Evolutionary conservation across 2,329 filamentous ascomycete genomes (phyloP), one percentile per base, ranked within the genome.

Genomic region (Verticillium nonalfalfae): DNA sequence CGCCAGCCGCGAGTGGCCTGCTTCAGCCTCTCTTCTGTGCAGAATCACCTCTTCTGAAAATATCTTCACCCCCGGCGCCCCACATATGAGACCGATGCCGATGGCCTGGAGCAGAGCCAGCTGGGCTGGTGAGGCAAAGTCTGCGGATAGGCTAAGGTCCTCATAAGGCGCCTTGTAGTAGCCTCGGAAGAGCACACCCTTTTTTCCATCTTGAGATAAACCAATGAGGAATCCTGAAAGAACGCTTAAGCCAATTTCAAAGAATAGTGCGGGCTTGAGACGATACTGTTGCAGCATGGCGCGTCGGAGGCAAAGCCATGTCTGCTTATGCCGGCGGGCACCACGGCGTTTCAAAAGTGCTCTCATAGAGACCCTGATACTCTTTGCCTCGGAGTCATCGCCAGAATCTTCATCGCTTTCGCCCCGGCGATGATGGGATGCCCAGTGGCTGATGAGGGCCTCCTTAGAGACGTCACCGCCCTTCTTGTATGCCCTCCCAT

Each of bases 281-380:
- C 84, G 82, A 64, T 80, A 81, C 70, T 87, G 85, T 70, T 87
- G 85, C 3, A 82, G 74, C 64, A 85, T 75, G 5, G 83, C 77
- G 2, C 85, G 78, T 2, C 70, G 66, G 45, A 84, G 75, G 65
- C 82, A 85, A 26, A 84, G 79, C 73, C 77, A 81, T 0, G 76
- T 71, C 72, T 87, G 84, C 57, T 76, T 77, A 40, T 72, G 64
- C 65, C 77, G 79, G 0, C 76, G 73, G 0, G 83, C 81, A 36
- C 82, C 82, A 4, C 83, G 77, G 36, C 76, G 76, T 65, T 77
- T 77, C 65, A 86, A 76, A 0, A 81, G 78, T 7, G 74, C 63
- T 7, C 73, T 71, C 15, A 84, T 75, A 31, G 75, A 73, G 55
- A 73, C 70, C 35, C 75, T 75, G 66, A 79, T 75, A 71, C 13